Conservation (phyloP, 2,329 filamentous ascomycete genomes). For the Arthrinium puccinioides region DNA sequence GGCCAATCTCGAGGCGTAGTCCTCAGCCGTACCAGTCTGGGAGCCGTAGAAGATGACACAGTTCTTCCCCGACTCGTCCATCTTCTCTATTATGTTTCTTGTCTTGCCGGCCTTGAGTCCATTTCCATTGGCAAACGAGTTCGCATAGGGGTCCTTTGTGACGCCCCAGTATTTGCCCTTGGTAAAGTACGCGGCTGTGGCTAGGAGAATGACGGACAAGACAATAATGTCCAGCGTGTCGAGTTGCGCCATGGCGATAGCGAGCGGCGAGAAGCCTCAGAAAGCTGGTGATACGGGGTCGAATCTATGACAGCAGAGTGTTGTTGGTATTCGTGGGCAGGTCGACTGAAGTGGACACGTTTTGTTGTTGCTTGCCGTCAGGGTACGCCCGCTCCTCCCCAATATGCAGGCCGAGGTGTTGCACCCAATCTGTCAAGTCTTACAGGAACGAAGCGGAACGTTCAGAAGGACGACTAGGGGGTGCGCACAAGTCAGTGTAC, state of each 20-base stretch:
- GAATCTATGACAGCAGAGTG: too few species aligned
- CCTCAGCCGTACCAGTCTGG: conserved; percentile 95
- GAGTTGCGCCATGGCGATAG: conserved; percentile 74
- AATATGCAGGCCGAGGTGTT: too few species aligned
- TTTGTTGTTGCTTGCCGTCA: too few species aligned
- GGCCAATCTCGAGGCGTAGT: conserved; percentile 90
- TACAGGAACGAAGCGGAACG: too few species aligned
- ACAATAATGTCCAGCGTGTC: conserved; percentile 94
- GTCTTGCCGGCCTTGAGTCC: conserved; percentile 74
- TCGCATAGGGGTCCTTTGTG: conserved; percentile 80
- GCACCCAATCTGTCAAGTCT: too few species aligned
- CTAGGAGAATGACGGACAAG: conserved; percentile 75
- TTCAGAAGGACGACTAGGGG: too few species aligned
- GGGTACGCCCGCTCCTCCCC: too few species aligned
- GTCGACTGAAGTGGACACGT: neutral
- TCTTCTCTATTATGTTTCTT: conserved; percentile 87
- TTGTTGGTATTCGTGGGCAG: neutral
- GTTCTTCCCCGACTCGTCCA: conserved; percentile 94
- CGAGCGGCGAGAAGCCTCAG: too few species aligned
- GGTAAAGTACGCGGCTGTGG: conserved; percentile 92
- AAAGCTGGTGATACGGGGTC: too few species aligned
- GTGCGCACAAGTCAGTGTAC: too few species aligned
- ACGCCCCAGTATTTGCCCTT: conserved; percentile 93
- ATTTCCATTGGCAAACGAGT: conserved; percentile 61
- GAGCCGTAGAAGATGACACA: conserved; percentile 98